Evolutionary conservation across 1,139 yeast species (phyloP).

Genomic region (Geotrichum aggregatum): DNA sequence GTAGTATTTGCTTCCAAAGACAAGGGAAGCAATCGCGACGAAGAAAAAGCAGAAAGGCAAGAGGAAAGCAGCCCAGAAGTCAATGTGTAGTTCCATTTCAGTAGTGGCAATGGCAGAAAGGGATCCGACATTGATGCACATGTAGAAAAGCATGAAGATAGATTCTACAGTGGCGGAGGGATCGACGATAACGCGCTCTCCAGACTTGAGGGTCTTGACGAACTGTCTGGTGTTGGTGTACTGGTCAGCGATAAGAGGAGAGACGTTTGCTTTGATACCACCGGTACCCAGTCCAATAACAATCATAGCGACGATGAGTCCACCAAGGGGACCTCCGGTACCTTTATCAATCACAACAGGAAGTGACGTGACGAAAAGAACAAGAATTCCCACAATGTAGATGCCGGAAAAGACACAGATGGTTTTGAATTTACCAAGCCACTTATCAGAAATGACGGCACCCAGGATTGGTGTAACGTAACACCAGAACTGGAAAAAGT

Average conservation of each 20-base stretch:
- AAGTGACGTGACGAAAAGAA: constrained; percentile 67
- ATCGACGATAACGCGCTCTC: constrained; percentile 66
- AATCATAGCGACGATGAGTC: constrained; percentile 56
- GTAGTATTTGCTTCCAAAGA: constrained; percentile 55
- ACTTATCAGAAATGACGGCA: constrained; percentile 72
- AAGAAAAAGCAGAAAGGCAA: constrained; percentile 63
- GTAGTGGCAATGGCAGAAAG: constrained; percentile 75
- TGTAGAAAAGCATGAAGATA: constrained; percentile 71
- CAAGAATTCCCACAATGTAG: constrained; percentile 57
- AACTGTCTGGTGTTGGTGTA: constrained; percentile 54
- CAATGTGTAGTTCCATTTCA: constrained; percentile 62
- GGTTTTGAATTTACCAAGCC: constrained; percentile 67
- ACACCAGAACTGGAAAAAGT: constrained; percentile 79
- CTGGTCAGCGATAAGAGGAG: constrained; percentile 80
- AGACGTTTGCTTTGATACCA: constrained; percentile 73
- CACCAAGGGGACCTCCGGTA: constrained; percentile 44
- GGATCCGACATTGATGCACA: constrained; percentile 78
- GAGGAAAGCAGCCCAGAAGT: constrained; percentile 74
- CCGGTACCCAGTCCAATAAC: constrained; percentile 77
- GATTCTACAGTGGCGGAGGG: constrained; percentile 68
- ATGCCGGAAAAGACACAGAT: constrained; percentile 57
- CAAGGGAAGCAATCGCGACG: constrained; percentile 53
- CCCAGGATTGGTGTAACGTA: constrained; percentile 76
- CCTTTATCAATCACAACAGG: constrained; percentile 54
- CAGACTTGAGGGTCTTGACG: constrained; percentile 55